Conservation (phyloP, 73 alveolate genomes). For the Paramecium pentaurelia region DNA sequence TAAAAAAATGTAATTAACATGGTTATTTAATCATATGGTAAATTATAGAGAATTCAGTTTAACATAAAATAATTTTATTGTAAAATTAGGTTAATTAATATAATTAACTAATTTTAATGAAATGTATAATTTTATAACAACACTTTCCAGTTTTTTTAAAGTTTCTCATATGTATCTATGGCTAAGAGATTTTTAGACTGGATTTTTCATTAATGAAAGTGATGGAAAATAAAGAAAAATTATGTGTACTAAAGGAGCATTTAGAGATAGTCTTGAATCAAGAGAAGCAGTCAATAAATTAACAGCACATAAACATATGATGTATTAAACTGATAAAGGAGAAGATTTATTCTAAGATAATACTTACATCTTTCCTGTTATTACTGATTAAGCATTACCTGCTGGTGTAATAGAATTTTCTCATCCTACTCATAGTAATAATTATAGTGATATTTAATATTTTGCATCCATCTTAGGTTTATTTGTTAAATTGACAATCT, state of each 20-base stretch:
- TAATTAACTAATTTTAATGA: neutral
- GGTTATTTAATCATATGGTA: neutral
- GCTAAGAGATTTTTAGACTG: conserved; percentile 39
- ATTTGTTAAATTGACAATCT: neutral
- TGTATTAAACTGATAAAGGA: conserved; percentile 27
- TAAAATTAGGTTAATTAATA: neutral
- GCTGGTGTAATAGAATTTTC: conserved; percentile 36
- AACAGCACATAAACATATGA: conserved; percentile 32
- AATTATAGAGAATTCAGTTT: conserved; percentile 18
- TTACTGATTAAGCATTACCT: neutral
- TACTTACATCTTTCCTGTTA: conserved; percentile 13
- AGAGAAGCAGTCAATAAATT: conserved; percentile 5
- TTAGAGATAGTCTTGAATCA: conserved; percentile 40
- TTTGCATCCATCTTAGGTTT: conserved; percentile 37
- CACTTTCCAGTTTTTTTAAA: neutral
- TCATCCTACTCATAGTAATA: conserved; percentile 20
- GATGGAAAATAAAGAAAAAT: neutral
- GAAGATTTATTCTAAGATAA: conserved; percentile 27
- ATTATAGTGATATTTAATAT: conserved; percentile 9
- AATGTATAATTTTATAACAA: neutral
- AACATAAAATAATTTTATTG: neutral
- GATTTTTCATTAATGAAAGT: neutral
- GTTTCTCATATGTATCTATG: neutral
- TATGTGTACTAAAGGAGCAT: conserved; percentile 19
- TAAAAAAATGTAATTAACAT: neutral